Evolutionary conservation across 345 rosid species (phyloP), one percentile per base, ranked within the genome.

Genomic region (Eucalyptus curtisii): DNA sequence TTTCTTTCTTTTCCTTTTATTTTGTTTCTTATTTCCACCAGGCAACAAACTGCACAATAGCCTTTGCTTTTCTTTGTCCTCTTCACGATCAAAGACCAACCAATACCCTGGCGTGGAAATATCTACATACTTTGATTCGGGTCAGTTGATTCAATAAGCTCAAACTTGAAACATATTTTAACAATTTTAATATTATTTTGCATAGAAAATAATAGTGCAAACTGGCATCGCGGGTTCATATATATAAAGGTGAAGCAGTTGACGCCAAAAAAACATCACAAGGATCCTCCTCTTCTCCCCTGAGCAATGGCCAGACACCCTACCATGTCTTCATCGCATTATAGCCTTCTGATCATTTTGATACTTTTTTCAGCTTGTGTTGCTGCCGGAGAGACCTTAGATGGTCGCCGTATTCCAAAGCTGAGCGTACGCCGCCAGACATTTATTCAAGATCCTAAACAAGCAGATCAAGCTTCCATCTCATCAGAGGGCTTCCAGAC

Each of bases 401-500:
- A 37, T 37, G 82, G 44, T 40, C 13, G 37, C 82, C 45, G 10
- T 14, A 33, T 50, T 86, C 64, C 87, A 10, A 50, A 25, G 61
- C 45, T 86, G 44, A 50, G 87, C 42, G 27, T 86, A 49, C 59
- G 13, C 87, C 30, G 44, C 40, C 64, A 27, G 24, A 22, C 10
- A 7, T 37, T 76, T 20, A 37, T 57, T 86, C 66, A 49, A 22
- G 17, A 48, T 86, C 61, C 2, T 52, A 33, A 61, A 44, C 45
- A 8, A 40, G 71, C 13, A 24, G 33, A 45, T 61, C 66, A 5
- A 49, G 64, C 92, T 31, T 57, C 45, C 19, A 2, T 6, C 12
- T 27, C 27, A 27, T 37, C 91, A 5, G 48, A 86, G 4, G 93
- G 90, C 59, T 88, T 90, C 64, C 2, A 90, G 40, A 91, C 94